Base-by-base conservation (phyloP, 768 basidiomycete genomes). In the Macrolepiota fuliginosa region DNA sequence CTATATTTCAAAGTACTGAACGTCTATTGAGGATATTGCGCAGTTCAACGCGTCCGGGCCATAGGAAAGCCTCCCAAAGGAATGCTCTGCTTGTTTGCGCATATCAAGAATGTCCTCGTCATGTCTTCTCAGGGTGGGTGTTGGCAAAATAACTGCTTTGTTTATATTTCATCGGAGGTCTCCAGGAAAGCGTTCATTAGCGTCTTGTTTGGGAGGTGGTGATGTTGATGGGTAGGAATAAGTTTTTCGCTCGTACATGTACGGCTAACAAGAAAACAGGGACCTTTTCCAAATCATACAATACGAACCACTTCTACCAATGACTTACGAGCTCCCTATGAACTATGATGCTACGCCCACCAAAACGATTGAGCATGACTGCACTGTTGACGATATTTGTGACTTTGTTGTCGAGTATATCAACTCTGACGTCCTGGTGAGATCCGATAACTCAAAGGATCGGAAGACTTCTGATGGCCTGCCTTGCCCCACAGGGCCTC, bases 351-450 rank as follows among this genome's bases (percentile, higher is more conserved):
- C 79, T 2, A 74, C 72, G 7, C 65, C 64, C 0, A 72, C 81
- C 1, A 73, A 71, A 47, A 72, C 69, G 3, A 71, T 87, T 12
- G 76, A 78, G 0, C 73, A 81, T 17, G 78, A 83, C 7, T 83
- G 84, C 58, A 84, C 79, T 0, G 81, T 91, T 4, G 77, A 86
- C 1, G 90, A 92, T 65, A 85, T 94, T 13, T 90, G 89, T 63
- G 79, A 94, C 60, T 94, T 94, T 66, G 76, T 94, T 24, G 85
- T 92, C 13, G 86, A 94, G 66, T 94, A 93, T 58, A 91, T 94
- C 69, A 82, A 90, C 64, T 91, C 91, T 0, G 91, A 94, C 67
- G 82, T 92, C 46, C 72, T 92, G 80, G 90, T 91, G 72, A 19
- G 81, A 22, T 17, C 12, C 22, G 22, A 49, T 13, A 24, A 12